Base-by-base conservation (phyloP, 2,329 filamentous ascomycete genomes). In the Decorospora gaudefroyi region DNA sequence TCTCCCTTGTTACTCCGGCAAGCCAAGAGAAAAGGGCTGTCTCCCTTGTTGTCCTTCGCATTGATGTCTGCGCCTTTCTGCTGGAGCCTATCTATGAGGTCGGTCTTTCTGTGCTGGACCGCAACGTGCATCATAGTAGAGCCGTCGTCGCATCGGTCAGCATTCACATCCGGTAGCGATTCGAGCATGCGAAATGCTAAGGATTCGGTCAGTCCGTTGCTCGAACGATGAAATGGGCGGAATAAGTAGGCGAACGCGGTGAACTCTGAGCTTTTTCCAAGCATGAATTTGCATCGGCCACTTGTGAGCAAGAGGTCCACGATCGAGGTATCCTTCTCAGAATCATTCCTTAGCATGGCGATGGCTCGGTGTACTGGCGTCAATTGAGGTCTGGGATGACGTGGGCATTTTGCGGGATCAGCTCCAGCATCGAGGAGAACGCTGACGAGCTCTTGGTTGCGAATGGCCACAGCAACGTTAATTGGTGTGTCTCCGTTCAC, bases 31-130 rank as follows among this genome's bases (percentile, higher is more conserved):
- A 62, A 48, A 4, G 59, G 57, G 2, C 55, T 57, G 7, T 42
- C 31, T 5, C 53, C 53, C 17, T 32, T 33, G 7, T 38, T 19
- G 26, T 51, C 40, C 2, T 12, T 35, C 4, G 45, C 36, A 26
- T 61, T 49, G 12, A 61, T 45, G 34, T 57, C 34, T 11, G 44
- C 44, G n/a, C 76, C 13, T 77, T 79, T 13, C 75, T 95, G 15
- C 87, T 95, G 69, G 82, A 90, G 39, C 87, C 95, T 71, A 84
- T 96, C 61, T 82, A 87, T 49, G 78, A 79, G 49, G 78, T 95
- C 23, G 86, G 84, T 59, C 79, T 80, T 33, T 7, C 46, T 37
- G 15, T 48, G 32, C 4, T 48, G 29, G 5, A 45, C 36, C 1
- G 55, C 58, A 6, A 54, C 49, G 32, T 61, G 58, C n/a, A 63